These are phyloP conservation scores for Penicillium sp. DNA, from an alignment of 2,329 filamentous ascomycete species.

Conservation along the genomic window DNA sequence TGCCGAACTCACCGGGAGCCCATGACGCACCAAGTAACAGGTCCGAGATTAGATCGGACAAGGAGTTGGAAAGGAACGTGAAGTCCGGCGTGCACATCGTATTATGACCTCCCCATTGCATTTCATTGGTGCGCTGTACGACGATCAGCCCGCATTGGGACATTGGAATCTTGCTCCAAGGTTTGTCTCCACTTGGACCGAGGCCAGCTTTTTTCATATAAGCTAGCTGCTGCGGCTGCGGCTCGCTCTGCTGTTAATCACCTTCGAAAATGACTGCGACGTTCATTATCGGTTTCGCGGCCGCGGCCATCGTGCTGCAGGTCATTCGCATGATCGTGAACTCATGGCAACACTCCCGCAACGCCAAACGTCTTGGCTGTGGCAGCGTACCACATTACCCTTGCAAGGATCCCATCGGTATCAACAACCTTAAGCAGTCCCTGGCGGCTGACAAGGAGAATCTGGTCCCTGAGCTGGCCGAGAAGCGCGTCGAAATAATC, in stretches of 20 bases:
- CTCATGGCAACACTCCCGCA: constrained; percentile 29
- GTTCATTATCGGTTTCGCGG: constrained; percentile 26
- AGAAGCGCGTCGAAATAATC: constrained; percentile 22
- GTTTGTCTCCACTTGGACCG: neutral
- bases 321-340: constrained; percentile 23
- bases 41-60: constrained; percentile 4
- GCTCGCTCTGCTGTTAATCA: neutral
- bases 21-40: neutral
- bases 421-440: constrained; percentile 23
- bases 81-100: neutral
- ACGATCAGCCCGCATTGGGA: neutral
- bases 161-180: neutral
- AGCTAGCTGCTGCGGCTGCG: neutral
- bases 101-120: neutral
- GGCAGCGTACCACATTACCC: constrained; percentile 27
- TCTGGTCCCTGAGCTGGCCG: constrained; percentile 21
- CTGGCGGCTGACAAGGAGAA: constrained; percentile 29
- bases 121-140: neutral
- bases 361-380: constrained; percentile 29
- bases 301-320: constrained; percentile 26
- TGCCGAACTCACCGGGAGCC: neutral
- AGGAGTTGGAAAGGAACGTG: neutral
- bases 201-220: constrained; percentile 3
- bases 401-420: constrained; percentile 28
- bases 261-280: constrained; percentile 15